Conservation (phyloP, 2,329 filamentous ascomycete genomes). For the Fonsecaea pugnacius region DNA sequence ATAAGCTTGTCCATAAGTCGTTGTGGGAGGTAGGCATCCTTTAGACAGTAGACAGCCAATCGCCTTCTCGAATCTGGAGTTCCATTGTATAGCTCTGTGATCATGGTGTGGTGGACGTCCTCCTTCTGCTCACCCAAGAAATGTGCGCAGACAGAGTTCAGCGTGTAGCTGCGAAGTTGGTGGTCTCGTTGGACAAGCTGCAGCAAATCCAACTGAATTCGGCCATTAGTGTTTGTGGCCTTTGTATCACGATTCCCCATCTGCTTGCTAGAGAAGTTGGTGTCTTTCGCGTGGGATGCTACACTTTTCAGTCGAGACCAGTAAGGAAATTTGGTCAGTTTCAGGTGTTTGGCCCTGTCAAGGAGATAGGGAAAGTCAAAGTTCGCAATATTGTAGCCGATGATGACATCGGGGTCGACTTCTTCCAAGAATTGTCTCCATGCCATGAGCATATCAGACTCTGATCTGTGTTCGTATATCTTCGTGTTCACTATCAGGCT, state of each 20-base stretch:
- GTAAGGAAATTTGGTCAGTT: constrained; percentile 77
- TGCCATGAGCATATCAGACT: constrained; percentile 86
- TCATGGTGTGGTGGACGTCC: constrained; percentile 99
- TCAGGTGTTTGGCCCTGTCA: constrained; percentile 82
- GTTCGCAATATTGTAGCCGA: constrained; percentile 97
- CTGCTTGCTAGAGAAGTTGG: constrained; percentile 95
- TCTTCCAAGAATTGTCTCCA: constrained; percentile 90
- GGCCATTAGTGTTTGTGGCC: constrained; percentile 89
- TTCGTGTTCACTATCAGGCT: constrained; percentile 95
- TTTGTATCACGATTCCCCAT: constrained; percentile 97
- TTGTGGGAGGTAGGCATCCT: constrained; percentile 95
- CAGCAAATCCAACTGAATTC: constrained; percentile 90
- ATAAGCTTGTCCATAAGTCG: constrained; percentile 96
- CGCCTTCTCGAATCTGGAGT: constrained; percentile 89
- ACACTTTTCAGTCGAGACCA: constrained; percentile 79
- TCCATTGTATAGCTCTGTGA: constrained; percentile 96
- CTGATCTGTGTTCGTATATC: constrained; percentile 78
- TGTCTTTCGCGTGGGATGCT: constrained; percentile 72
- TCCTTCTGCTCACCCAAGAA: constrained; percentile 98
- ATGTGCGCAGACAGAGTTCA: constrained; percentile 94
- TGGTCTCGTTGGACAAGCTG: constrained; percentile 94
- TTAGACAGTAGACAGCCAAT: constrained; percentile 92
- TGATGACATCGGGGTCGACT: constrained; percentile 95
- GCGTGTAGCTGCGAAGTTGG: constrained; percentile 91
- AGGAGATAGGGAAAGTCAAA: constrained; percentile 98